phyloP scores from a whole-genome alignment of 345 rosid species.

The Eucalyptus brandiana region DNA sequence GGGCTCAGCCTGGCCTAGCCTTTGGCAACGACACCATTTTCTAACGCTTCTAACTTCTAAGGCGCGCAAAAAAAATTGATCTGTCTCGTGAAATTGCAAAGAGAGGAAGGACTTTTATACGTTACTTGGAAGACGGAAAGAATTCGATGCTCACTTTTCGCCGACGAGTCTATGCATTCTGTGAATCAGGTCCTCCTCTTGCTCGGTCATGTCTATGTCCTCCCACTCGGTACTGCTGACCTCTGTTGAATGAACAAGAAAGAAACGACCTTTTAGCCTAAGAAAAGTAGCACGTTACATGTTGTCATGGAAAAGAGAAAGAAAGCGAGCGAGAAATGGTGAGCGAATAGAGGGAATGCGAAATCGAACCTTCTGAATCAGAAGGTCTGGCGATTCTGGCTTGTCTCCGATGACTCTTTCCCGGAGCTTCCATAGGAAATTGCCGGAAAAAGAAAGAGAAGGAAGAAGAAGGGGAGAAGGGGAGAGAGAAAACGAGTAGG shows the following conservation, averaged over 20 bases:
- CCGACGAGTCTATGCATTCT: conserved; percentile 64
- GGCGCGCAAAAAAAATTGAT: neutral
- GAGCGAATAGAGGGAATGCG: neutral
- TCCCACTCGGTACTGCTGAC: conserved; percentile 60
- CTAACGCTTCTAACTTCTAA: neutral
- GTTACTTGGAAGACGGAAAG: neutral
- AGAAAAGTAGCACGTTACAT: neutral
- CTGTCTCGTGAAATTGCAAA: neutral
- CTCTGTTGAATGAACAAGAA: conserved; percentile 14
- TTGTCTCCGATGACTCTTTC: neutral
- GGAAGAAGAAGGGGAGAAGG: neutral
- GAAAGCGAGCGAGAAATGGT: neutral
- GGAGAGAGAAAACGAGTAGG: neutral
- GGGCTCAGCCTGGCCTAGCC: neutral
- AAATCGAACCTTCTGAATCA: neutral
- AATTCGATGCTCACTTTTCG: conserved; percentile 25
- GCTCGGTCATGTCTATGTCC: conserved; percentile 41
- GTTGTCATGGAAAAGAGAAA: neutral
- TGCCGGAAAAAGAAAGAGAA: neutral
- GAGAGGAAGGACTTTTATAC: neutral
- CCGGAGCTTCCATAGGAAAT: neutral
- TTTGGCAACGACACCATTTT: neutral
- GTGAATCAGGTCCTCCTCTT: conserved; percentile 60
- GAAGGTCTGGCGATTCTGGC: neutral
- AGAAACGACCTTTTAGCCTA: neutral